Conservation (phyloP, 139 green algal species). For the Asterochloris sp. region DNA sequence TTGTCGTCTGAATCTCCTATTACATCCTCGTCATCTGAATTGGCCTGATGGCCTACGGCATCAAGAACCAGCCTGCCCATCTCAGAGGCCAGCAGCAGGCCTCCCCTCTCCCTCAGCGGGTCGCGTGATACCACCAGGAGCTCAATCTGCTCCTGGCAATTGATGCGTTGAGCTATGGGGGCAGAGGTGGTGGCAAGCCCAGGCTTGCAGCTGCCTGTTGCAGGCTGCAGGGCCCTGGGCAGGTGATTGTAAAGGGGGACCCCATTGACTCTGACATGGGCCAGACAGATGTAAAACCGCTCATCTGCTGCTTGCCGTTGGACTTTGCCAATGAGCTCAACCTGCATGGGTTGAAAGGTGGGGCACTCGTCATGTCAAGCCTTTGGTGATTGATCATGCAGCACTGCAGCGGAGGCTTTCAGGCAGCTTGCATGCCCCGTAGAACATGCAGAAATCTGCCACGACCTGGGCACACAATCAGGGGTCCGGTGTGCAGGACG, state of each 20-base stretch:
- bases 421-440: too few species aligned
- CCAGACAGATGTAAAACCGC: constrained; percentile 32
- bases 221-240: neutral
- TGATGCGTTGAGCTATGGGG: neutral
- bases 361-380: neutral
- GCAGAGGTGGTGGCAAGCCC: neutral
- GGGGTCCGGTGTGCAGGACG: too few species aligned
- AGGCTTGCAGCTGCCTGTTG: neutral
- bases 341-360: neutral
- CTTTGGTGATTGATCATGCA: neutral
- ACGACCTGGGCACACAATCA: too few species aligned
- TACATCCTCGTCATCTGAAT: neutral
- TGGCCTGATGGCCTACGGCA: neutral
- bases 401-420: too few species aligned
- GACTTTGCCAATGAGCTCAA: constrained; percentile 32
- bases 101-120: constrained; percentile 9
- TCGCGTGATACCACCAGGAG: constrained; percentile 7
- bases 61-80: constrained; percentile 14
- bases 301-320: constrained; percentile 33
- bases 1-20: neutral
- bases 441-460: too few species aligned
- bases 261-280: constrained; percentile 20
- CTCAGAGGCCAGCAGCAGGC: constrained; percentile 23
- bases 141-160: neutral
- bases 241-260: constrained; percentile 27